A percentile compares a stretch with the other conserved stretches of the same genome.
Conservation (phyloP, 495 filamentous ascomycete species). For the Penicillium diatomitis region DNA sequence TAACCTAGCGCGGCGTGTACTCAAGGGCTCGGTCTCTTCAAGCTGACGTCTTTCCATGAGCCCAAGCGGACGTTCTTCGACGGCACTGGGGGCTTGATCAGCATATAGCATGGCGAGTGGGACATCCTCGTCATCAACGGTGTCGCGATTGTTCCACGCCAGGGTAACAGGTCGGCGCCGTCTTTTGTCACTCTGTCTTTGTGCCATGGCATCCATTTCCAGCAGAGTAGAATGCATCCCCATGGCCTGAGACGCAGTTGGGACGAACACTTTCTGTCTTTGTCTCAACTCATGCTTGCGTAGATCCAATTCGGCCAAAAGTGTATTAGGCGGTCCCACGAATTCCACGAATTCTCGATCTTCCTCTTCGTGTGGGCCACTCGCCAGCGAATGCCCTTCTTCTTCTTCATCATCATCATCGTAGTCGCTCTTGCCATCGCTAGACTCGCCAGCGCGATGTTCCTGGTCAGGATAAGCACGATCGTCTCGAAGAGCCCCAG, state of each 20-base stretch:
- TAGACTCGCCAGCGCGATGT: constrained; percentile 5
- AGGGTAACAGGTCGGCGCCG: constrained; percentile 67
- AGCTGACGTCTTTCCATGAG: constrained; percentile 75
- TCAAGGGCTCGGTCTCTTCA: constrained; percentile 88
- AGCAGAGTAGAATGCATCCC: constrained; percentile 85
- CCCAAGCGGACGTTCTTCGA: constrained; percentile 64
- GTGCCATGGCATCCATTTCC: constrained; percentile 82
- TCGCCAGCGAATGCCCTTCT: constrained; percentile 6
- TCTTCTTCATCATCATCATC: constrained; percentile 7
- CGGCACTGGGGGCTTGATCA: constrained; percentile 44
- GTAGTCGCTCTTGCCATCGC: constrained; percentile 13
- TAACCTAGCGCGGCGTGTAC: constrained; percentile 66
- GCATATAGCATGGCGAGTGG: constrained; percentile 76
- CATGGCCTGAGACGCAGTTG: constrained; percentile 53
- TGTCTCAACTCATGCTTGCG: constrained; percentile 76
- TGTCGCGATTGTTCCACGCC: constrained; percentile 74
- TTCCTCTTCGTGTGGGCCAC: constrained; percentile 26
- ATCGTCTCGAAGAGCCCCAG: background rate
- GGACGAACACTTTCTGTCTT: constrained; percentile 59
- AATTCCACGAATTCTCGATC: constrained; percentile 40
- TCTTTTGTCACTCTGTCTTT: constrained; percentile 70
- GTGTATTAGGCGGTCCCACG: constrained; percentile 70
- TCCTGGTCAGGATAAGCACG: constrained; percentile 14
- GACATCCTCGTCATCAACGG: constrained; percentile 63
- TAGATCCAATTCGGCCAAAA: constrained; percentile 85